Conservation (phyloP, 2,329 filamentous ascomycete species). For the Fusarium sp. region DNA sequence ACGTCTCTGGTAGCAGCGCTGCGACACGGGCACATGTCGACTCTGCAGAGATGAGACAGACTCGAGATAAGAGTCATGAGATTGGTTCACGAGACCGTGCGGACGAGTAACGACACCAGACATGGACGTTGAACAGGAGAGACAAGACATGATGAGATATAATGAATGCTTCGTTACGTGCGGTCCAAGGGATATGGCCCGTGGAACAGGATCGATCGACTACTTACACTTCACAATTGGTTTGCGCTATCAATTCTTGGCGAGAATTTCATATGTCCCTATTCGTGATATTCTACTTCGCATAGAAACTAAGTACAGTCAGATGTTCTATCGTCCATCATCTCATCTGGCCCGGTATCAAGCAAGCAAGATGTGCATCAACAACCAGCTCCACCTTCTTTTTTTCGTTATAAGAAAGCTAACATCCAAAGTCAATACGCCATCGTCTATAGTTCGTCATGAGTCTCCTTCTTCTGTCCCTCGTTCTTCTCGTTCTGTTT, state of each 20-base stretch:
- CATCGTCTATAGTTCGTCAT: constrained; percentile 55
- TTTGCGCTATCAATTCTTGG: background rate
- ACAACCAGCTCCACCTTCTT: constrained; percentile 31
- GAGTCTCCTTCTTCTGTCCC: constrained; percentile 44
- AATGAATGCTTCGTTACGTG: constrained; percentile 6
- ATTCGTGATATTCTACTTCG: constrained; percentile 31
- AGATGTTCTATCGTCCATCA: constrained; percentile 42
- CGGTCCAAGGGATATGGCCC: background rate
- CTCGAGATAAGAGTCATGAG: constrained; percentile 2
- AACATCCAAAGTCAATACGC: constrained; percentile 28
- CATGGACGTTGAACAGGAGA: constrained; percentile 6
- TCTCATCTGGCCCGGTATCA: constrained; percentile 35
- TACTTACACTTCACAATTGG: background rate
- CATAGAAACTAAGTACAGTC: constrained; percentile 6
- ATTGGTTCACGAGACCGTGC: constrained; percentile 1
- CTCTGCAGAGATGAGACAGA: background rate
- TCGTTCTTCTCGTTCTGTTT: constrained; percentile 32
- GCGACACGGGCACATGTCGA: constrained; percentile 23
- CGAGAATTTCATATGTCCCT: constrained; percentile 28
- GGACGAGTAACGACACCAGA: constrained; percentile 6
- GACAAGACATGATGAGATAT: background rate
- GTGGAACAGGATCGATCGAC: constrained; percentile 4
- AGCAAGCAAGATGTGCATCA: constrained; percentile 33
- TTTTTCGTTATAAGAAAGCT: constrained; percentile 21
- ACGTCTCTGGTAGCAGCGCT: constrained; percentile 31